Conservation (phyloP, 768 basidiomycete genomes). For the Strobilomyces confusus region DNA sequence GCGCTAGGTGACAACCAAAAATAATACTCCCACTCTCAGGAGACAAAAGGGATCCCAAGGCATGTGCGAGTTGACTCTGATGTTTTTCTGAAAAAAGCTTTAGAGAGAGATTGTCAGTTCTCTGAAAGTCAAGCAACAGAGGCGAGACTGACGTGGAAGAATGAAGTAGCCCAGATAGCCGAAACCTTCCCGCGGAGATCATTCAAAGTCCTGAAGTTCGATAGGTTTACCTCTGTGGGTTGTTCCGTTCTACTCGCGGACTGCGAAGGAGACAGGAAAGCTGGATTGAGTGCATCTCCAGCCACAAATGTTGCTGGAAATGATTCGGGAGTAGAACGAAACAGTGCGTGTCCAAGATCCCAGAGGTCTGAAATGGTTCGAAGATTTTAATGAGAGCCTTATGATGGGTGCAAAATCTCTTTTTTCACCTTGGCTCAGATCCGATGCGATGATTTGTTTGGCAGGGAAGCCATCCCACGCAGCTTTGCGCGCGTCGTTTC, state of each 20-base stretch:
- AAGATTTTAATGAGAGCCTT: neutral
- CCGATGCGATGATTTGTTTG: slow-evolving; percentile 35
- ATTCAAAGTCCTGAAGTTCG: slow-evolving; percentile 38
- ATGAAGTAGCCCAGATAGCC: slow-evolving; percentile 39
- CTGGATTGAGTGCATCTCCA: slow-evolving; percentile 51
- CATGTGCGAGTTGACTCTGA: slow-evolving; percentile 24
- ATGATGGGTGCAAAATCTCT: neutral
- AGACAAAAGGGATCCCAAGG: slow-evolving; percentile 26
- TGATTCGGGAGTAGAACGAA: slow-evolving; percentile 45
- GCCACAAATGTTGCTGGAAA: slow-evolving; percentile 54
- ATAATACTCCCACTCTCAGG: slow-evolving; percentile 26
- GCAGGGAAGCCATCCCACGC: slow-evolving; percentile 25
- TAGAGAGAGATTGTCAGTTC: slow-evolving; percentile 19
- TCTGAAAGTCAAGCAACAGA: slow-evolving; percentile 19
- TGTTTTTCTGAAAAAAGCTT: slow-evolving; percentile 27
- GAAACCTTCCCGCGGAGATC: slow-evolving; percentile 44
- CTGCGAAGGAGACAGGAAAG: slow-evolving; percentile 34
- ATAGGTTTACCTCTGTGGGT: slow-evolving; percentile 21
- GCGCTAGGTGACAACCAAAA: slow-evolving; percentile 28
- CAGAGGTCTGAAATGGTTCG: slow-evolving; percentile 44
- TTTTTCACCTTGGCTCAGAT: slow-evolving; percentile 34
- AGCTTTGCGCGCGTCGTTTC: slow-evolving; percentile 38
- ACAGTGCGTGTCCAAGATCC: slow-evolving; percentile 60
- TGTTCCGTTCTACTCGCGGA: slow-evolving; percentile 16
- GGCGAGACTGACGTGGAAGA: slow-evolving; percentile 19